Conservation (phyloP, 441 rosid species). For the Pelargonium fulgidum region DNA sequence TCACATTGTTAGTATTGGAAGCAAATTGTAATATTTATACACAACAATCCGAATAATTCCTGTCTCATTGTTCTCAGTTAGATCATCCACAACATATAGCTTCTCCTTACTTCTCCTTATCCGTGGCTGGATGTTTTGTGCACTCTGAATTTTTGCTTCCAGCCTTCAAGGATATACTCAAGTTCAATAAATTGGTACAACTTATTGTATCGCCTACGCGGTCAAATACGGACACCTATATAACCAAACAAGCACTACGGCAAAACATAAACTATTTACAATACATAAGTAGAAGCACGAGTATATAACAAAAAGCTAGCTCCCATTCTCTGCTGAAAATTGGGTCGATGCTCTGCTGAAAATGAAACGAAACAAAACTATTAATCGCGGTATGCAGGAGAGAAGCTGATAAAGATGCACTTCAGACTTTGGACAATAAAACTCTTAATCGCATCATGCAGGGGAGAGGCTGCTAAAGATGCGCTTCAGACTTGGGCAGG, state of each 20-base stretch:
- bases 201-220: background rate
- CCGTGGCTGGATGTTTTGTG: no score
- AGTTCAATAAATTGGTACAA: background rate
- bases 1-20: no score
- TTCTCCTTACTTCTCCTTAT: no score
- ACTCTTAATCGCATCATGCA: conserved; percentile 10
- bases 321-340: no score
- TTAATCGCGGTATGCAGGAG: conserved; percentile 22
- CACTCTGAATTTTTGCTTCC: no score
- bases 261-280: conserved; percentile 26
- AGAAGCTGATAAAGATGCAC: conserved; percentile 18
- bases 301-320: no score
- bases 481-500: conserved; percentile 82
- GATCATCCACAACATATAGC: no score
- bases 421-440: background rate
- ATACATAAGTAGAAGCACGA: conserved; percentile 13
- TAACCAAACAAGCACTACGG: background rate
- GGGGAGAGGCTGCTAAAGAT: conserved; percentile 45
- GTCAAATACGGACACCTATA: background rate
- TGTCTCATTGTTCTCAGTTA: no score
- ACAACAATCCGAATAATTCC: no score
- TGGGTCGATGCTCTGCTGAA: background rate
- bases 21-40: no score
- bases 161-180: background rate
- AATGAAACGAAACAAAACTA: background rate